Percentiles rank a stretch among this genome's conserved stretches.
Evolutionary conservation across 495 filamentous ascomycete genomes (phyloP).

Genomic region (Penicillium ucsense): DNA sequence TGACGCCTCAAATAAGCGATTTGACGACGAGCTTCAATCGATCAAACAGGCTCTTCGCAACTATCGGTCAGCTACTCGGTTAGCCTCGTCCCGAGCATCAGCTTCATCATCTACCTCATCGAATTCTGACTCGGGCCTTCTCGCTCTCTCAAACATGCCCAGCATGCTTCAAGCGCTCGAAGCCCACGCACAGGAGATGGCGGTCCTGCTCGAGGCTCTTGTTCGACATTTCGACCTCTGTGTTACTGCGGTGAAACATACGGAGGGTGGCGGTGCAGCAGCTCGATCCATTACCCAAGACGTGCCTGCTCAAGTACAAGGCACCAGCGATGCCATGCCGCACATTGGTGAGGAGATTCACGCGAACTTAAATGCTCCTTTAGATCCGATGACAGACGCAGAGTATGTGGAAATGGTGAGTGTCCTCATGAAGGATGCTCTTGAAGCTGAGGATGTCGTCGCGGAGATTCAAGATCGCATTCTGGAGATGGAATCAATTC

Average conservation of each 20-base stretch:
- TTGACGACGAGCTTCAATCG: conserved; percentile 49
- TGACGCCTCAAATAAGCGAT: conserved; percentile 34
- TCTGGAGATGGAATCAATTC: conserved; percentile 58
- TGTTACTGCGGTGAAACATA: conserved; percentile 82
- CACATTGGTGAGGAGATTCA: conserved; percentile 51
- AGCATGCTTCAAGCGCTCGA: conserved; percentile 64
- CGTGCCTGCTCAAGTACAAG: conserved; percentile 50
- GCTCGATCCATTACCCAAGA: conserved; percentile 49
- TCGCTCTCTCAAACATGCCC: conserved; percentile 45
- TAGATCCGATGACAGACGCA: conserved; percentile 62
- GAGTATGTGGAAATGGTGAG: conserved; percentile 76
- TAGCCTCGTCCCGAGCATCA: conserved; percentile 32
- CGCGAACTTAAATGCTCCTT: conserved; percentile 38
- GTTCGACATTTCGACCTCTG: conserved; percentile 94
- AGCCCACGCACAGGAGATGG: conserved; percentile 74
- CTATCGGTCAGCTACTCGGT: conserved; percentile 29
- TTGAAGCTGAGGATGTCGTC: conserved; percentile 83
- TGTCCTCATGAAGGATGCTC: conserved; percentile 74
- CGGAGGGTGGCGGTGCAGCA: conserved; percentile 77
- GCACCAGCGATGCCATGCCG: conserved; percentile 36
- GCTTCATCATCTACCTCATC: conserved; percentile 31
- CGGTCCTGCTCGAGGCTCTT: conserved; percentile 66
- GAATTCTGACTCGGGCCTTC: conserved; percentile 27
- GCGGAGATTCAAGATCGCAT: conserved; percentile 69
- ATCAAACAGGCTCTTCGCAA: conserved; percentile 49